Evolutionary conservation across 257 asterid genomes (phyloP).

Genomic region (Nicotiana paniculata): DNA sequence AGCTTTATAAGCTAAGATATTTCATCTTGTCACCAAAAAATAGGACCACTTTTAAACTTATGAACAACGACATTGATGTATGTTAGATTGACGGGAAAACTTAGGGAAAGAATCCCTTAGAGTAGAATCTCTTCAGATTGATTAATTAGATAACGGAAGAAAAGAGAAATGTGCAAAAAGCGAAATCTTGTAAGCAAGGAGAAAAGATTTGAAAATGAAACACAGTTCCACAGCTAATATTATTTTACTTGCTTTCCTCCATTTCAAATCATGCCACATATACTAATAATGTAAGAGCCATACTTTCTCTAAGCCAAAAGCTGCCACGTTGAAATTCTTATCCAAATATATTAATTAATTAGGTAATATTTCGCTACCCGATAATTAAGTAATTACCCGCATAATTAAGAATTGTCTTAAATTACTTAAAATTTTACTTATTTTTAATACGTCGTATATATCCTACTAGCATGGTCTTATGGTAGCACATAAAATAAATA

Average conservation of each 20-base stretch:
- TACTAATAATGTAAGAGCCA: too few relatives aligned
- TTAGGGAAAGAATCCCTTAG: neutral
- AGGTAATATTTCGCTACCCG: too few relatives aligned
- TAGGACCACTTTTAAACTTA: neutral
- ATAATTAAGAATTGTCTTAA: too few relatives aligned
- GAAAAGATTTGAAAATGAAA: neutral
- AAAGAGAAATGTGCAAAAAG: neutral
- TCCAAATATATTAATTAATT: too few relatives aligned
- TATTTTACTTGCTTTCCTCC: neutral
- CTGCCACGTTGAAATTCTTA: too few relatives aligned
- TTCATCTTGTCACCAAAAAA: neutral
- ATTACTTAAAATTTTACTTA: too few relatives aligned
- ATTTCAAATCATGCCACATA: neutral
- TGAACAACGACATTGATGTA: neutral
- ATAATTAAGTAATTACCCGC: too few relatives aligned
- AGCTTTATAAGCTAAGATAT: neutral
- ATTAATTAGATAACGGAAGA: neutral
- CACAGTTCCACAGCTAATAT: neutral
- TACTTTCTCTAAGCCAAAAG: too few relatives aligned
- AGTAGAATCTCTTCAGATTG: conserved; percentile 1
- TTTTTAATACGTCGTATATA: too few relatives aligned
- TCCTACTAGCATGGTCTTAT: too few relatives aligned
- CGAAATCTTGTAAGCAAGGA: neutral
- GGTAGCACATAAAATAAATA: too few relatives aligned
- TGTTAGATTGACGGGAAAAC: neutral